phyloP scores from a whole-genome alignment of 73 alveolate species.

The Blepharisma japonicum region DNA sequence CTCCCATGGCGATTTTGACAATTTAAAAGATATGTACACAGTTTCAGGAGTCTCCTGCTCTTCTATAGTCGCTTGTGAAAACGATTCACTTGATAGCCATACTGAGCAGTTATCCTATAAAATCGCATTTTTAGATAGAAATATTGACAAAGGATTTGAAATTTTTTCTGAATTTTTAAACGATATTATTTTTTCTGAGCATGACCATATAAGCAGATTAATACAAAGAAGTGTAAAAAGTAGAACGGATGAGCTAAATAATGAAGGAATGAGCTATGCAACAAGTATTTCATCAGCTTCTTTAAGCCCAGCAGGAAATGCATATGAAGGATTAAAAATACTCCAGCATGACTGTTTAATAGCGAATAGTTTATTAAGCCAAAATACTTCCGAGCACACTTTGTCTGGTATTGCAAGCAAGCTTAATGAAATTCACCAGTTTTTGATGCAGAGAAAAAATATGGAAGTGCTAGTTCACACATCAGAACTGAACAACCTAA shows the following conservation, averaged over 20 bases:
- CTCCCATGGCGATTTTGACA: conserved; percentile 64
- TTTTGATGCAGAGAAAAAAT: conserved; percentile 48
- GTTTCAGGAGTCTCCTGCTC: conserved; percentile 40
- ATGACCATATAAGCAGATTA: conserved; percentile 43
- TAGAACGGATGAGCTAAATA: conserved; percentile 53
- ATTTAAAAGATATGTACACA: conserved; percentile 38
- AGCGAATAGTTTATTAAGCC: conserved; percentile 42
- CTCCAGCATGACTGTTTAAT: conserved; percentile 53
- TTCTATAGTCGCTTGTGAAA: conserved; percentile 22
- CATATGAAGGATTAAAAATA: conserved; percentile 41
- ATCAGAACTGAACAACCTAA: conserved; percentile 20
- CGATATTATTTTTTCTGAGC: conserved; percentile 56
- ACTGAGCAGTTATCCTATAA: conserved; percentile 41
- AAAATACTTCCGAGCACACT: conserved; percentile 43
- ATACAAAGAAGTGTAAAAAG: conserved; percentile 45
- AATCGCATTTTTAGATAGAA: conserved; percentile 66
- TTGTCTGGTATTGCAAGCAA: conserved; percentile 34
- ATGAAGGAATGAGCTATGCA: conserved; percentile 54
- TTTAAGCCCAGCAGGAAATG: conserved; percentile 43
- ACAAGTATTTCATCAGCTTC: conserved; percentile 47
- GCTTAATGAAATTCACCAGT: conserved; percentile 51
- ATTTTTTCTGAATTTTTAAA: conserved; percentile 60
- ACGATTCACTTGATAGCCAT: conserved; percentile 28
- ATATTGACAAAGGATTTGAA: conserved; percentile 68
- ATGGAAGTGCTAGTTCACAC: conserved; percentile 56